Percentiles rank a stretch among this genome's conserved stretches.
Evolutionary conservation across 2,329 filamentous ascomycete species (phyloP).

Genomic region (Fusarium sublunatum): DNA sequence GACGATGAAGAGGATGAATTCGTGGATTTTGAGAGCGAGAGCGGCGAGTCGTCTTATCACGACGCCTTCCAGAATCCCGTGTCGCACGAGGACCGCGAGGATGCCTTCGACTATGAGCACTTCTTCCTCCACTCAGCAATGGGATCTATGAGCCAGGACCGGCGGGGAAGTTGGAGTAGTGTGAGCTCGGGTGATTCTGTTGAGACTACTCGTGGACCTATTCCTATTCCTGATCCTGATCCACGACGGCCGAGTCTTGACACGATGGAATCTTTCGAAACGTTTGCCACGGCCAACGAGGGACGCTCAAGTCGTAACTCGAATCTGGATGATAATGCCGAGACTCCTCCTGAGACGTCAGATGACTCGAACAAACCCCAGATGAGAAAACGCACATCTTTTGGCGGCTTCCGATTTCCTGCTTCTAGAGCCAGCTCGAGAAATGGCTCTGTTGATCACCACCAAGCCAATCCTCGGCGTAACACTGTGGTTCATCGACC

Average conservation of each 20-base stretch:
- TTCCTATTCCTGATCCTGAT: conserved; percentile 36
- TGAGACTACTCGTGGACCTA: conserved; percentile 67
- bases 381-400: conserved; percentile 41
- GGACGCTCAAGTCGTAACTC: conserved; percentile 56
- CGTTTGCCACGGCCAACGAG: conserved; percentile 68
- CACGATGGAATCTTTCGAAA: conserved; percentile 63
- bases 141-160: conserved; percentile 73
- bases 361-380: conserved; percentile 37
- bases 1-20: conserved; percentile 52
- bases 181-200: conserved; percentile 70
- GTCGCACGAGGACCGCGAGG: conserved; percentile 91
- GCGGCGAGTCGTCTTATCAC: conserved; percentile 72
- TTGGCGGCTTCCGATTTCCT: conserved; percentile 45
- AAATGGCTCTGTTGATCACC: conserved; percentile 45
- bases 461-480: conserved; percentile 39
- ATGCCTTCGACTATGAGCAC: conserved; percentile 96
- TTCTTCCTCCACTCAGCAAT: conserved; percentile 95
- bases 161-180: conserved; percentile 61
- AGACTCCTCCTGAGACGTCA: conserved; percentile 39
- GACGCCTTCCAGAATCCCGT: conserved; percentile 69
- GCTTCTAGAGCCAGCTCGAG: conserved; percentile 22
- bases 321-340: conserved; percentile 30
- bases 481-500: conserved; percentile 58
- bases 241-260: conserved; percentile 59
- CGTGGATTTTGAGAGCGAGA: conserved; percentile 67